Evolutionary conservation across 176 grass and related monocot species (phyloP), one percentile per base, ranked within the genome.

Genomic region (Ananas comosus): DNA sequence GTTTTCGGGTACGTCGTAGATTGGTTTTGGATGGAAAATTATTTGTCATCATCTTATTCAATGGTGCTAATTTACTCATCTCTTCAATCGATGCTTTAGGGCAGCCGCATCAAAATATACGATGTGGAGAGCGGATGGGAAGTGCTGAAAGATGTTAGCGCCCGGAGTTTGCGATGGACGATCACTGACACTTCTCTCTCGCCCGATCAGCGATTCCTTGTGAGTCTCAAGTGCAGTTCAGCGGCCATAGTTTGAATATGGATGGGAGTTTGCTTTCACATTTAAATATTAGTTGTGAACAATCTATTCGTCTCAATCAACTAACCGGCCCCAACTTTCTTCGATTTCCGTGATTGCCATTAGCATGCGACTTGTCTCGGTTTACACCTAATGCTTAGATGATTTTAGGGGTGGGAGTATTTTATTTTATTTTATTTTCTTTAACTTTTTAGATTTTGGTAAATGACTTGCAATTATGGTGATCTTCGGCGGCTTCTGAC

Each of bases 161-260:
- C 88, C 79, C 73, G 50, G 70, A 91, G 81, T 51, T 83, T 96
- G 76, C 68, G 50, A 68, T 92, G 92, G 88, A 96, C 92, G 2
- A 79, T 96, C 57, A 92, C 92, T 10, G 92, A 92, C 52, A 89
- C 91, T 50, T 75, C 88, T 76, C 88, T 92, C 57, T 96, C 88
- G 53, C 86, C 88, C 63, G 88, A 89, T 71, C 83, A 84, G 67
- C 70, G 24, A 10, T 84, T 74, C 69, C 88, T 96, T 84, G 92
- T 96, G 72, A 86, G 88, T 63, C 25, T 54, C 8, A 63, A 29
- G 3, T 67, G 6, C 13, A 64, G 48, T 63, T 59, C 14, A 59
- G 19, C 16, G 54, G 1, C 7, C 48, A 4, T 42, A 42, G 33
- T 42, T 42, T 42, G 33, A 42, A 6, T 42, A 42, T 42, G 33